A percentile compares a stretch with the other conserved stretches of the same genome.
Conservation (phyloP, 306 rosid genomes). For the Prunus davidiana region DNA sequence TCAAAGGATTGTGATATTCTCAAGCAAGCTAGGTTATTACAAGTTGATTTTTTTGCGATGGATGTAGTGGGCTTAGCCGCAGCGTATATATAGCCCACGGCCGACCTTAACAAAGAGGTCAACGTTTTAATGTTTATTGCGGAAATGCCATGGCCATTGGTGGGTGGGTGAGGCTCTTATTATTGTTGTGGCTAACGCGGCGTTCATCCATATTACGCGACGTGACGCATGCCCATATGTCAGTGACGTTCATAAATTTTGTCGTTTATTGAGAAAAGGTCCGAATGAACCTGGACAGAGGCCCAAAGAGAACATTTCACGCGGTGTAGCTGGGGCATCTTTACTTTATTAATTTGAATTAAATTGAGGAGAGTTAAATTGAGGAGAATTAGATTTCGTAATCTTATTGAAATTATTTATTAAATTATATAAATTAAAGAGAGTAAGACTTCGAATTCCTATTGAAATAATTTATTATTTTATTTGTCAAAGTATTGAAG, state of each 20-base stretch:
- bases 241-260: background rate
- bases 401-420: too few relatives aligned
- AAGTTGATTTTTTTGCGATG: background rate
- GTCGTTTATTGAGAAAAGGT: background rate
- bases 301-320: background rate
- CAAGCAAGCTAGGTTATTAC: background rate
- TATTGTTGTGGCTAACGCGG: background rate
- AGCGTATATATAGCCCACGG: background rate
- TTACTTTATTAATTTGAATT: too few relatives aligned
- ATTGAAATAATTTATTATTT: too few relatives aligned
- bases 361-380: accelerated
- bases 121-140: background rate
- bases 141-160: background rate
- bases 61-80: background rate
- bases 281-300: background rate
- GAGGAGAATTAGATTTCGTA: accelerated
- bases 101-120: background rate
- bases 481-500: too few relatives aligned
- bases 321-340: background rate
- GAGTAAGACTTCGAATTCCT: accelerated
- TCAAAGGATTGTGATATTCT: background rate
- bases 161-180: too few relatives aligned
- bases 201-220: background rate
- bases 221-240: background rate
- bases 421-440: too few relatives aligned